Evolutionary conservation across 208 protist genomes (phyloP), one percentile per base, ranked within the genome.

Genomic region (Crithidia acanthocephali): DNA sequence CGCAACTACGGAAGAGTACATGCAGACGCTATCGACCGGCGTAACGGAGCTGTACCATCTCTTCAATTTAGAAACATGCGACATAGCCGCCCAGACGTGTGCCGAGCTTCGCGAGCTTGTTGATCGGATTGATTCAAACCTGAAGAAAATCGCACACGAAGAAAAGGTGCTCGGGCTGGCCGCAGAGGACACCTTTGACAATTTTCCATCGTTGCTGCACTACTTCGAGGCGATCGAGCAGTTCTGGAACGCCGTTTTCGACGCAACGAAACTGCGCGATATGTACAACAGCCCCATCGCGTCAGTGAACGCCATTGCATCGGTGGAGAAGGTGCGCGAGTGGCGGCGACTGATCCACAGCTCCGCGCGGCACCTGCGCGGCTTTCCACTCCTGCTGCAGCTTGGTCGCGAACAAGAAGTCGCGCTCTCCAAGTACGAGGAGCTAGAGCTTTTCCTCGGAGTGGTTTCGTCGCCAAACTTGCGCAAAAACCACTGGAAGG

Each of bases 41-140:
- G 76, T 97, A 10, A 86, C 78, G 16, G 89, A 94, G 65, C 74
- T 97, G 63, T 87, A 93, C 67, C 77, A 92, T 45, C 86, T 96
- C 72, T 93, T 95, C 62, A 92, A 84, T 61, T 44, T 95, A 28
- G 89, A 97, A 20, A 92, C 92, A 50, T 89, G 85, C 70, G 88
- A 97, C 63, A 92, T 97, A 64, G 90, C 89, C 25, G 88, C 87
- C 9, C 89, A 95, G 76, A 97, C 90, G 6, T 97, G 92, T 63
- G 37, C 76, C 9, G 89, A 94, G 59, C 79, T 95, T 42, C 79
- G 87, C 28, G 81, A 87, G 64, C 71, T 97, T 42, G 85, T 93
- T 8, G 72, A 85, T 32, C 51, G 83, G 20, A 79, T 94, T 33
- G 62, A 78, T 13, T 67, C 74, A 7, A 75, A 73, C 13, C 80